Evolutionary conservation across 148 eudicot genomes (phyloP), one percentile per base, ranked within the genome.

Genomic region (Cornus florida): DNA sequence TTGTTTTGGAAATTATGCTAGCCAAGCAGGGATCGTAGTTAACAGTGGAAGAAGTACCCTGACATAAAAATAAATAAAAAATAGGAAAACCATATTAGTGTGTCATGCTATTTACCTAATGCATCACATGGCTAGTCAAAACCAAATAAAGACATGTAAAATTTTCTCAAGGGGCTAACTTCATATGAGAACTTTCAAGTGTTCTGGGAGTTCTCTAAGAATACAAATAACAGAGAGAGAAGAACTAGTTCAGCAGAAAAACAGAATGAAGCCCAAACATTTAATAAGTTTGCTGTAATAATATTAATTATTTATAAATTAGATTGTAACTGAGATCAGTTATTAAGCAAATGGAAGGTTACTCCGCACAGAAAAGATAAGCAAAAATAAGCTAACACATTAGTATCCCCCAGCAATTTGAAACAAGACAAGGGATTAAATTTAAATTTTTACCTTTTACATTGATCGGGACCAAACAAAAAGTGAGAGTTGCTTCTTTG

Each of bases 31-130:
- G 70, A 91, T 92, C 97, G 69, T 92, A 96, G 85, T 84, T 85
- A 62, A 96, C 83, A 66, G 83, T 76, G 20, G 99, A 92, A 33
- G 99, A 96, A 67, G 98, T 96, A 68, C 99, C 99, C 99, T 96
- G 88, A 46, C 76, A 80, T 67, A 43, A 79, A 59, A 78, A 77
- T 64, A 71, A 71, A 35, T 77, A 59, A 78, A 77, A 64, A 71
- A 71, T 20, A 70, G 69, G 22, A 3, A 74, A 6, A 75, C 39
- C 23, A 74, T 38, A 70, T 81, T 23, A 84, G 72, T 32, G 46
- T 65, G 32, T 77, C 73, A 32, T 50, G 64, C 20, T 50, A 46
- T 62, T 19, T 62, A 20, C 66, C 24, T 62, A 1, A 17, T n/a
- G 66, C 14, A 60, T 20, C 20, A 5, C n/a, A 12, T 50, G 64